A percentile compares a stretch with the other conserved stretches of the same genome.
Evolutionary conservation across 106 monocot genomes (phyloP).

Genomic region (Acanthochlamys bracteata): DNA sequence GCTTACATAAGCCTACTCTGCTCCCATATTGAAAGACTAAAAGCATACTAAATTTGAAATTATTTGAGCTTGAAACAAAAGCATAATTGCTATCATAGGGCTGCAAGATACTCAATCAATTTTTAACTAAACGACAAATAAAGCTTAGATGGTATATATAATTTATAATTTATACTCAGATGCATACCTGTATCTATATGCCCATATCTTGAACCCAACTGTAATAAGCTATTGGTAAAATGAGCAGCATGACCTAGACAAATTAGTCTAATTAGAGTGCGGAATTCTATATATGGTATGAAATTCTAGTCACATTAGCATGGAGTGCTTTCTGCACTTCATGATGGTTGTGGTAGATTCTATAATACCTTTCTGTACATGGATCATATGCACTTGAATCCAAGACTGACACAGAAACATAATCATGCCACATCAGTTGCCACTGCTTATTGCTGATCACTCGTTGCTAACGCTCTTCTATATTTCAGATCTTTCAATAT

Average conservation of each 20-base stretch:
- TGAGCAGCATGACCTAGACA: constrained; percentile 79
- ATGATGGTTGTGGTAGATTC: constrained; percentile 57
- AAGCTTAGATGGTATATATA: no score
- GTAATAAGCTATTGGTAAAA: constrained; percentile 72
- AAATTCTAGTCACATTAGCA: constrained; percentile 74
- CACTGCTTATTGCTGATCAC: neutral
- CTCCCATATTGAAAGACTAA: no score
- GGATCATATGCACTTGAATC: constrained; percentile 85
- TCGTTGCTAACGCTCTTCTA: neutral
- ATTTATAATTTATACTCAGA: neutral
- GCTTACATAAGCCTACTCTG: no score
- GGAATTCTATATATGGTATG: no score
- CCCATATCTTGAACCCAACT: constrained; percentile 77
- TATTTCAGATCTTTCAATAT: constrained; percentile 15
- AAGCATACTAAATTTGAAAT: no score
- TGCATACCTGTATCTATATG: constrained; percentile 70
- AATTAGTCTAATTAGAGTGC: constrained; percentile 75
- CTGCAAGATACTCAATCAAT: no score
- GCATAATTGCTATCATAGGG: no score
- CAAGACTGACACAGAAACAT: constrained; percentile 44
- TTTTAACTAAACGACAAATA: no score
- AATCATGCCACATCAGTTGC: no score
- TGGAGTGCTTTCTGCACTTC: constrained; percentile 84
- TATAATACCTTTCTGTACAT: constrained; percentile 61
- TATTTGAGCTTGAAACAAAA: no score